Base-by-base conservation (phyloP, 441 rosid species). In the Eutrema salsugineum region DNA sequence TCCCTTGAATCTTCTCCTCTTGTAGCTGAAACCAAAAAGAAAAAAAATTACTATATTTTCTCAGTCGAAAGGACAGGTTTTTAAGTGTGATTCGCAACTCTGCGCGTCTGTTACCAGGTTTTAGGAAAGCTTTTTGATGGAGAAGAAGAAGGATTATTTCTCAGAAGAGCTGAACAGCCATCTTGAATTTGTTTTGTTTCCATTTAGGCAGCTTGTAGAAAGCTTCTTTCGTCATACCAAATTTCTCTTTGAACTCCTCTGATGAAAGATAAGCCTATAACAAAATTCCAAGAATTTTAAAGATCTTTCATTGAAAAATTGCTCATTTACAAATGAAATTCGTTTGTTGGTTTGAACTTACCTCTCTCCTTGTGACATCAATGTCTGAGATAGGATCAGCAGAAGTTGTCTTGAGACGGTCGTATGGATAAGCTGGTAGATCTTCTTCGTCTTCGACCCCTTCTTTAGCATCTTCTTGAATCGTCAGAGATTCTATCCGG, bases 121-220 rank as follows among this genome's bases (percentile, higher is more conserved):
- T 24, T 24, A 24, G 27, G 27, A 24, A 24, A 24, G 27, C 27
- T 24, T 24, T 50, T 51, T 19, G 64, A 63, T 17, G 66, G 67
- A 63, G 79, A 66, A 69, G 76, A 70, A 56, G 78, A 49, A 55
- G 60, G 70, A 62, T 64, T 40, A 1, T 54, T 2, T 57, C 81
- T 88, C 81, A 95, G 80, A 95, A 95, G 80, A 95, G 86, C 30
- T 91, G 95, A 83, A 93, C 85, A 59, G 94, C 88, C 91, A 91
- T 91, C 79, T 95, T 95, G 74, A 86, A 92, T 82, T 95, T 95
- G 92, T 89, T 93, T 76, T 93, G 98, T 79, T 91, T 95, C 99
- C 99, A 95, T 84, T 91, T 95, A 2, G 99, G 94, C 77, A 93
- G 77, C 85, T 88, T 89, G 76, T 85, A 82, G 90, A 95, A 95